Conservation (phyloP, 139 green algal species). For the Asterochloris erici region DNA sequence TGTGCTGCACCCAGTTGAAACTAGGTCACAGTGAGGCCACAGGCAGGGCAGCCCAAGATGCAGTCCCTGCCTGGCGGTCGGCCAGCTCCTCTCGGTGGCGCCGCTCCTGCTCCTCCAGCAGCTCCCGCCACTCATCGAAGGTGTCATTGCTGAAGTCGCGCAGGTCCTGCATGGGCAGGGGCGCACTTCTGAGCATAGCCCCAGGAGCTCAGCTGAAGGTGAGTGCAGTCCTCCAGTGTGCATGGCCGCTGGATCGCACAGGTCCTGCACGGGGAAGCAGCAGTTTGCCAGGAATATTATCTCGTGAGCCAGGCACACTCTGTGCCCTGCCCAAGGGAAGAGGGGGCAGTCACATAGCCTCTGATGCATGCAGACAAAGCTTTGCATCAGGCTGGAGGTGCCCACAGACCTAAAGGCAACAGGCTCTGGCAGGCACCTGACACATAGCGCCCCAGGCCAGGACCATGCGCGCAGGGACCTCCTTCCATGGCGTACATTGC, state of each 20-base stretch:
- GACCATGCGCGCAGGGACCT: too few relatives aligned
- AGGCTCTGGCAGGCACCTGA: too few relatives aligned
- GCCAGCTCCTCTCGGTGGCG: slow-evolving; percentile 5
- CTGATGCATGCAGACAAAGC: too few relatives aligned
- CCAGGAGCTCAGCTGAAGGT: neutral
- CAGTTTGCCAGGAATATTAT: too few relatives aligned
- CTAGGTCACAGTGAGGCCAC: neutral
- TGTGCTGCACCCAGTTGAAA: neutral
- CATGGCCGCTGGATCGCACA: neutral
- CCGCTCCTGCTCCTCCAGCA: slow-evolving; percentile 16
- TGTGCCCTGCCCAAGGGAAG: too few relatives aligned
- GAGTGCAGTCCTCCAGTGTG: neutral
- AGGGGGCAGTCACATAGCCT: too few relatives aligned
- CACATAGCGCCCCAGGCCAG: too few relatives aligned
- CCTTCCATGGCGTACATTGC: too few relatives aligned
- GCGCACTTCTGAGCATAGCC: neutral
- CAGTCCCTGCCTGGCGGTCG: neutral
- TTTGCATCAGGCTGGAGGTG: too few relatives aligned
- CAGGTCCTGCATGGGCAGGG: slow-evolving; percentile 6
- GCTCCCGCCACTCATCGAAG: slow-evolving; percentile 16
- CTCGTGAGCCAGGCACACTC: too few relatives aligned
- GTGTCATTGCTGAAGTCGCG: slow-evolving; percentile 3
- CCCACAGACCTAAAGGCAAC: too few relatives aligned
- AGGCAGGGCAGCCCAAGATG: neutral
- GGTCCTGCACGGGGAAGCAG: too few relatives aligned